Conservation (phyloP, 2,329 filamentous ascomycete genomes). For the Ophiostoma himal-ulmi region DNA sequence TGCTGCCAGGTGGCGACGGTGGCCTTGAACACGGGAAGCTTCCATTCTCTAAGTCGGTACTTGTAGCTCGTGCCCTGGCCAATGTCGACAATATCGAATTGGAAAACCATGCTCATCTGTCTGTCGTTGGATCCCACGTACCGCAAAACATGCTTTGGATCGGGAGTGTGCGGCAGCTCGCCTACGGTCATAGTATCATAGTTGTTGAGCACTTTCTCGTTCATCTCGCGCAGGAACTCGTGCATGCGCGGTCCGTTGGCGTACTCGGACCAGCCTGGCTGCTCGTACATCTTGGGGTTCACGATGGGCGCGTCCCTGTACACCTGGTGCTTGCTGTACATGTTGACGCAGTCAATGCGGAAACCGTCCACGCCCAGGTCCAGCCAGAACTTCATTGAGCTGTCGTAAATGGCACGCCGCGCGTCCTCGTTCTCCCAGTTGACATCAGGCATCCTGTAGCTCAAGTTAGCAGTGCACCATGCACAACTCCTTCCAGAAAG, state of each 20-base stretch:
- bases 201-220: slow-evolving; percentile 48
- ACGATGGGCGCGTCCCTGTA: slow-evolving; percentile 49
- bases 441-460: slow-evolving; percentile 64
- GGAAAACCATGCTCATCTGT: slow-evolving; percentile 65
- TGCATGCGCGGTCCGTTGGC: slow-evolving; percentile 64
- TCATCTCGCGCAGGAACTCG: slow-evolving; percentile 63
- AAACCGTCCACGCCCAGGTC: slow-evolving; percentile 66
- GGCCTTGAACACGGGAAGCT: slow-evolving; percentile 39
- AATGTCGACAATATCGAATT: slow-evolving; percentile 59
- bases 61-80: slow-evolving; percentile 45
- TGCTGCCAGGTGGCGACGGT: slow-evolving; percentile 46
- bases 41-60: slow-evolving; percentile 48
- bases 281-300: slow-evolving; percentile 40
- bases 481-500: too few relatives aligned
- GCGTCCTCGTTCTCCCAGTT: slow-evolving; percentile 73
- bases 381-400: slow-evolving; percentile 74
- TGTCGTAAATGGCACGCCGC: slow-evolving; percentile 63
- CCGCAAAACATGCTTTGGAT: slow-evolving; percentile 50
- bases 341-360: slow-evolving; percentile 69
- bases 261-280: slow-evolving; percentile 52
- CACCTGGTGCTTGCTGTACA: slow-evolving; percentile 58
- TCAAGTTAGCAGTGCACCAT: background rate
- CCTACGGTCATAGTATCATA: slow-evolving; percentile 67
- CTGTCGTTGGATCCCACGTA: slow-evolving; percentile 55
- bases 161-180: slow-evolving; percentile 59